Conservation (phyloP, 148 eudicot species). For the Rhododendron ovatum region DNA sequence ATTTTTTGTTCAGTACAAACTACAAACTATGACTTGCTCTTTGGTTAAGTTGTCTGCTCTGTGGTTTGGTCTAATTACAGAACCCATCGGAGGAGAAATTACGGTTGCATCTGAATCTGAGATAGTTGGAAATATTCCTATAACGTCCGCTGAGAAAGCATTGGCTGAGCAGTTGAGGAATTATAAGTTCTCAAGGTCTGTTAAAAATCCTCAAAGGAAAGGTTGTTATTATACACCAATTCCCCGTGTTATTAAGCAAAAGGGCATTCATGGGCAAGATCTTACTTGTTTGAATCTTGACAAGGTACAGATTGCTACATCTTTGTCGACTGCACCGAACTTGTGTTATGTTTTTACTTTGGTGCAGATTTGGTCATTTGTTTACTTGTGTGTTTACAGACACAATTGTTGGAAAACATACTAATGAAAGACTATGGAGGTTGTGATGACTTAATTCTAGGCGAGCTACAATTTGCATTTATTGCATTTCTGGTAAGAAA, state of each 20-base stretch:
- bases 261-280: slow-evolving; percentile 65
- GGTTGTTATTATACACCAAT: slow-evolving; percentile 80
- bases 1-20: not conserved
- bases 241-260: slow-evolving; percentile 75
- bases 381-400: slow-evolving; percentile 31
- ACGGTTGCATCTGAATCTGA: slow-evolving; percentile 61
- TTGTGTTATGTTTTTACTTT: not conserved
- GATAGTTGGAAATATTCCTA: slow-evolving; percentile 40
- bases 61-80: slow-evolving; percentile 32
- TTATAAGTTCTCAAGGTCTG: slow-evolving; percentile 42
- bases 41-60: not conserved
- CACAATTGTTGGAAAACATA: slow-evolving; percentile 65
- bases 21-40: not conserved
- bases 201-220: slow-evolving; percentile 39
- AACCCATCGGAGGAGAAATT: slow-evolving; percentile 89
- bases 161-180: slow-evolving; percentile 65
- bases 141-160: slow-evolving; percentile 65
- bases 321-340: not conserved
- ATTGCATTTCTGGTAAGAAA: slow-evolving; percentile 74
- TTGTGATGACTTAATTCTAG: slow-evolving; percentile 77
- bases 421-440: slow-evolving; percentile 62
- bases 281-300: slow-evolving; percentile 88
- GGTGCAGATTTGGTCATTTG: slow-evolving; percentile 6
- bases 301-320: slow-evolving; percentile 45
- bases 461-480: slow-evolving; percentile 89